Evolutionary conservation across 768 basidiomycete species (phyloP).

Genomic region (Phaeotremella skinneri): DNA sequence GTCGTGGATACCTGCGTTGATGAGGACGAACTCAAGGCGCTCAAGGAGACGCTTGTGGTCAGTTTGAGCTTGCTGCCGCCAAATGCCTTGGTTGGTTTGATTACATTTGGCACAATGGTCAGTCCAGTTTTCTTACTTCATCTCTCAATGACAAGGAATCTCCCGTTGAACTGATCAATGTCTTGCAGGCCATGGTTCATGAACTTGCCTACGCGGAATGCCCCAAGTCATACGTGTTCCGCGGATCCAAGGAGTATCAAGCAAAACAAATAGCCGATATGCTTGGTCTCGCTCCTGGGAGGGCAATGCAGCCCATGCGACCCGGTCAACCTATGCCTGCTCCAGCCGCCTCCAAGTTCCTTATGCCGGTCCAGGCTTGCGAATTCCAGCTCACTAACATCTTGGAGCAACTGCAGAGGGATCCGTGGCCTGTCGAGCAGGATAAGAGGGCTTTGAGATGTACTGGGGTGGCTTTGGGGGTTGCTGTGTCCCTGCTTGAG

Average conservation of each 20-base stretch:
- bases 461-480: constrained; percentile 89
- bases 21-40: constrained; percentile 90
- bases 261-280: constrained; percentile 98
- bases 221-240: constrained; percentile 97
- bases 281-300: constrained; percentile 69
- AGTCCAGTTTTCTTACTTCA: constrained; percentile 18
- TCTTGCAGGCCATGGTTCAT: constrained; percentile 84
- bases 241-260: constrained; percentile 92
- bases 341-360: constrained; percentile 61
- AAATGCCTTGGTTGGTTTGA: constrained; percentile 88
- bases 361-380: constrained; percentile 85
- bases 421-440: constrained; percentile 96
- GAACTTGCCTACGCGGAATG: constrained; percentile 95
- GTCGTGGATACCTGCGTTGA: constrained; percentile 92
- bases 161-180: background rate
- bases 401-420: constrained; percentile 77
- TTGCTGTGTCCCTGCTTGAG: constrained; percentile 89
- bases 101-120: constrained; percentile 97
- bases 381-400: constrained; percentile 96
- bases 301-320: constrained; percentile 38
- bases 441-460: constrained; percentile 91
- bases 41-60: constrained; percentile 91
- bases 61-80: constrained; percentile 89
- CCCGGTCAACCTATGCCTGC: constrained; percentile 52
- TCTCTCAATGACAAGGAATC: background rate